Conservation (phyloP, 345 rosid species). For the Geranium rotundifolium region DNA sequence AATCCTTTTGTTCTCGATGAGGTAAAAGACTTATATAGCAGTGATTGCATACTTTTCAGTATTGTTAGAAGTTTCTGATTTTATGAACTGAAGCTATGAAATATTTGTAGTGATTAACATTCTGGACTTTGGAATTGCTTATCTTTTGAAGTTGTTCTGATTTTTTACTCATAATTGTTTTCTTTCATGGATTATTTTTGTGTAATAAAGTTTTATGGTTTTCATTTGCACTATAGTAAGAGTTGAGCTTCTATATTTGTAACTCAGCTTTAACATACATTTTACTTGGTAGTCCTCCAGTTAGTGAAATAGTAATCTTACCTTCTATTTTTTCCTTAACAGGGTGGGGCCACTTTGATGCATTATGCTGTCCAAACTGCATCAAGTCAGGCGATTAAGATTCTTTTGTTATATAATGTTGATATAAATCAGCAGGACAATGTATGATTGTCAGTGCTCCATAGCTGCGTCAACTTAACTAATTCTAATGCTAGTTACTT, state of each 20-base stretch:
- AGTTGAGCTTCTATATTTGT: background rate
- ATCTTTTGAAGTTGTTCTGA: background rate
- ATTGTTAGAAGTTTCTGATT: background rate
- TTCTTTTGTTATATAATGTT: conserved; percentile 64
- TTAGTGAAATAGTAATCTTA: background rate
- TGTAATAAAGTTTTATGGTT: background rate
- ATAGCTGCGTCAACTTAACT: background rate
- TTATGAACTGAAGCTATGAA: background rate
- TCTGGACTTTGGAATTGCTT: background rate
- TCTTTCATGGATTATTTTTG: background rate
- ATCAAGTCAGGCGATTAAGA: conserved; percentile 62
- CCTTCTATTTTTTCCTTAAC: conserved; percentile 11
- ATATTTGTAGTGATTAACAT: background rate
- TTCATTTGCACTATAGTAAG: background rate
- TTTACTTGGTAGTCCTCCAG: background rate
- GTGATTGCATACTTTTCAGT: background rate
- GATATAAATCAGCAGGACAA: conserved; percentile 77
- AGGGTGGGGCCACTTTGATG: conserved; percentile 89
- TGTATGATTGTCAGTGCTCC: conserved; percentile 26
- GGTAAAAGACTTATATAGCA: conserved; percentile 25
- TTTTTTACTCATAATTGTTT: background rate
- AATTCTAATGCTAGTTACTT: background rate
- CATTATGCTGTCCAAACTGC: conserved; percentile 91
- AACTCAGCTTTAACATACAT: background rate
- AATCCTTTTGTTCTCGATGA: conserved; percentile 69